Conservation (phyloP, 331 rosid species). For the Phaseolus coccineus region DNA sequence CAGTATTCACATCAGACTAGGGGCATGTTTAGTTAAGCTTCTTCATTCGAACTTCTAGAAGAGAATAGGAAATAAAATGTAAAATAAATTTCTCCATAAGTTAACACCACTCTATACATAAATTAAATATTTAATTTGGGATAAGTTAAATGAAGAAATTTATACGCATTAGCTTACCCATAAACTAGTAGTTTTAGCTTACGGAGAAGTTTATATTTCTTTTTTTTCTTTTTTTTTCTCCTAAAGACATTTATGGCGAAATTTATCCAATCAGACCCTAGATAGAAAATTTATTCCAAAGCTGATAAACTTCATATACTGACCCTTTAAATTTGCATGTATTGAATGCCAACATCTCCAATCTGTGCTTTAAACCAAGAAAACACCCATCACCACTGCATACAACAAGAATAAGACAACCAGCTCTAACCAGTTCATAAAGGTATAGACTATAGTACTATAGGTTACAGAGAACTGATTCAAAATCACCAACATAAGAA, state of each 20-base stretch:
- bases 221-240: no score
- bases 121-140: no score
- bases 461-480: slow-evolving; percentile 8
- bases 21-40: no score
- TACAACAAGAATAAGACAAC: slow-evolving; percentile 29
- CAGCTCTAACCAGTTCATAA: slow-evolving; percentile 11
- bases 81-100: no score
- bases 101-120: no score
- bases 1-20: slow-evolving; percentile 33
- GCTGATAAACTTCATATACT: slow-evolving; percentile 25
- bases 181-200: no score
- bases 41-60: no score
- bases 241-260: no score
- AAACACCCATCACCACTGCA: slow-evolving; percentile 12
- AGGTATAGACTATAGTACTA: background rate
- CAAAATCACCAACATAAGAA: slow-evolving; percentile 3
- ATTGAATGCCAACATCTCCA: slow-evolving; percentile 54
- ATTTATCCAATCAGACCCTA: background rate
- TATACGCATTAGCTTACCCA: no score
- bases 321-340: slow-evolving; percentile 62
- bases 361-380: slow-evolving; percentile 55
- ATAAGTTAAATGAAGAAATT: no score
- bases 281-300: slow-evolving; percentile 13
- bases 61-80: no score
- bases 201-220: no score